Percentiles rank a stretch among this genome's conserved stretches.
phyloP scores from a whole-genome alignment of 2,329 filamentous ascomycete genomes.

The Cercospora sesami region DNA sequence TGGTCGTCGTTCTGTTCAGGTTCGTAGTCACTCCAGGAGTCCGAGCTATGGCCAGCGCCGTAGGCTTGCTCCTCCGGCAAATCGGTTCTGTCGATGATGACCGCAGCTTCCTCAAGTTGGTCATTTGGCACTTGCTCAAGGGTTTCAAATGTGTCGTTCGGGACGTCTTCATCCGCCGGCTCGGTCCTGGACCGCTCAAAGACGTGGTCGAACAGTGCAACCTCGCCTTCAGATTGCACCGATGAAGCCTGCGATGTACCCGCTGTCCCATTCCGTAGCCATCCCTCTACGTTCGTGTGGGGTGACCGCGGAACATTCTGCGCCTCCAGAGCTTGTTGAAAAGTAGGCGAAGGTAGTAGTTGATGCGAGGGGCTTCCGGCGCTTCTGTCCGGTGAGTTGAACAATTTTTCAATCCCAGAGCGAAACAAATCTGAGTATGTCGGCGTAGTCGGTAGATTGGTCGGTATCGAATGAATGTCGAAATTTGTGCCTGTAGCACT shows the following conservation, averaged over 20 bases:
- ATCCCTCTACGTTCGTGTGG: neutral
- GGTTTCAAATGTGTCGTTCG: neutral
- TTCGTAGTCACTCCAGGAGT: slow-evolving; percentile 3
- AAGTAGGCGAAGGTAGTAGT: neutral
- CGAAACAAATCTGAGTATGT: slow-evolving; percentile 7
- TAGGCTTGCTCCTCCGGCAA: neutral
- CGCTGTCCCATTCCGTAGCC: neutral
- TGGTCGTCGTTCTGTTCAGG: neutral
- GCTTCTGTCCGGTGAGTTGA: neutral
- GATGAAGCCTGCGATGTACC: neutral
- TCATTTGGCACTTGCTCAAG: neutral
- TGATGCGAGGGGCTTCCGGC: neutral
- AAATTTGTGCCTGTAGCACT: neutral
- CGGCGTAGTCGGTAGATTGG: neutral
- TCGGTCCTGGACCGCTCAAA: neutral
- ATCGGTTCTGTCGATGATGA: neutral
- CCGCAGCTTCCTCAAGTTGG: neutral
- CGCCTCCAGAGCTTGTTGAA: neutral
- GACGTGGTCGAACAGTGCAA: neutral
- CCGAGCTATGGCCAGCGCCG: slow-evolving; percentile 7
- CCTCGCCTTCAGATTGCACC: neutral
- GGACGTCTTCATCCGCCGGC: neutral
- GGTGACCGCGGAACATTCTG: neutral
- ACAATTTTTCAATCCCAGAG: neutral
- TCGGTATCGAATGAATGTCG: neutral